phyloP scores from a whole-genome alignment of 805 yeast genomes.

The Spathaspora arborariae region DNA sequence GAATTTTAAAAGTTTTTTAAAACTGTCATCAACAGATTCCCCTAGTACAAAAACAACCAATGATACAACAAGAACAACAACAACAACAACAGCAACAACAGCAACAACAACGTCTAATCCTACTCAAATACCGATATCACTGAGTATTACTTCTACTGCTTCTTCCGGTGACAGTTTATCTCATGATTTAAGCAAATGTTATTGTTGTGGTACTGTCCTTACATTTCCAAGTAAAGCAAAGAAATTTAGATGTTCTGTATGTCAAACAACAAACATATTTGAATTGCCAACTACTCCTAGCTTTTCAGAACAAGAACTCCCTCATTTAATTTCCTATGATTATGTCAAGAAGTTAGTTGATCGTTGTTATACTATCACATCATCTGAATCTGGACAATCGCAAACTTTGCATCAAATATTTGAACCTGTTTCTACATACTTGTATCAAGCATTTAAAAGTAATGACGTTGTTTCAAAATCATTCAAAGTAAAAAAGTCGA shows the following conservation, averaged over 20 bases:
- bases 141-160: neutral
- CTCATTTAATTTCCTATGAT: constrained; percentile 25
- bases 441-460: constrained; percentile 47
- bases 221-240: constrained; percentile 22
- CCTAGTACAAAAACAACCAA: neutral
- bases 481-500: constrained; percentile 36
- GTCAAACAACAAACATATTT: constrained; percentile 47
- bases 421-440: constrained; percentile 47
- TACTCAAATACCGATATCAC: neutral
- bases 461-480: constrained; percentile 49
- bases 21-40: neutral
- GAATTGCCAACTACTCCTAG: constrained; percentile 5
- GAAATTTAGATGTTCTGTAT: constrained; percentile 59
- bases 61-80: too few relatives aligned
- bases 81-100: too few relatives aligned
- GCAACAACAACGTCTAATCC: neutral
- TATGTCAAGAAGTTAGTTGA: constrained; percentile 31
- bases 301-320: neutral
- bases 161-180: neutral
- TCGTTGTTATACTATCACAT: constrained; percentile 23
- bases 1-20: neutral
- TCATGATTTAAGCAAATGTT: constrained; percentile 22
- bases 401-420: constrained; percentile 30
- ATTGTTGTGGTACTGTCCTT: constrained; percentile 36
- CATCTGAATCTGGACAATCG: constrained; percentile 6